Conservation (phyloP, 2,329 filamentous ascomycete genomes). For the Fusarium fracticaudum region DNA sequence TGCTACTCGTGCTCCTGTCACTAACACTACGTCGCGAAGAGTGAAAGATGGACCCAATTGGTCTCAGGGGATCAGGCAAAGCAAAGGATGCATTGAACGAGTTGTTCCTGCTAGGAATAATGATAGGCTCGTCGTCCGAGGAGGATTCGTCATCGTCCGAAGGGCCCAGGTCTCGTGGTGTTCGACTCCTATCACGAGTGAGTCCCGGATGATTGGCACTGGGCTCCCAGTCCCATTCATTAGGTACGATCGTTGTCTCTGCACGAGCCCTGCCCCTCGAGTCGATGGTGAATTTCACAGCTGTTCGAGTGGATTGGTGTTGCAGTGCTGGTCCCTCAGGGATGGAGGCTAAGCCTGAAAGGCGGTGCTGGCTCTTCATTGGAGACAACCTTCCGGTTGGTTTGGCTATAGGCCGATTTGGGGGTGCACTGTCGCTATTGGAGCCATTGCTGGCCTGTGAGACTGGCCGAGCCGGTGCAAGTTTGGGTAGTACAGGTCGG, state of each 20-base stretch:
- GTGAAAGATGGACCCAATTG: conserved; percentile 60
- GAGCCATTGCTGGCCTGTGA: conserved; percentile 46
- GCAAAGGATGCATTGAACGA: conserved; percentile 65
- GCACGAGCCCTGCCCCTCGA: conserved; percentile 67
- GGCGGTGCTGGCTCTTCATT: conserved; percentile 60
- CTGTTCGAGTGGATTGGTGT: conserved; percentile 58
- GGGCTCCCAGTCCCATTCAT: conserved; percentile 43
- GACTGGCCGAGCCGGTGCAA: conserved; percentile 57
- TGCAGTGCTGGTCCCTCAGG: conserved; percentile 58
- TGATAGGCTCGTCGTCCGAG: conserved; percentile 71
- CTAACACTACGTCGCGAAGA: conserved; percentile 59
- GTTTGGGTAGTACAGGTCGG: conserved; percentile 55
- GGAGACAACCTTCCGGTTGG: conserved; percentile 62
- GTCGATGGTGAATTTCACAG: conserved; percentile 72
- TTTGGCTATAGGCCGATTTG: conserved; percentile 50
- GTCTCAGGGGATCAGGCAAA: conserved; percentile 62
- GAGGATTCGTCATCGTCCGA: conserved; percentile 66
- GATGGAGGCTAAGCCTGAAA: conserved; percentile 66
- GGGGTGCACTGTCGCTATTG: conserved; percentile 38
- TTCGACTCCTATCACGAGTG: conserved; percentile 44
- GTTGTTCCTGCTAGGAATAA: conserved; percentile 68
- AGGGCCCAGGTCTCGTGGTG: conserved; percentile 54
- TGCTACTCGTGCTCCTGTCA: conserved; percentile 58
- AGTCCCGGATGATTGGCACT: conserved; percentile 43
- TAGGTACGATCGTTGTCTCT: conserved; percentile 59